Conservation (phyloP, 306 rosid genomes). For the Rosa chinensis region DNA sequence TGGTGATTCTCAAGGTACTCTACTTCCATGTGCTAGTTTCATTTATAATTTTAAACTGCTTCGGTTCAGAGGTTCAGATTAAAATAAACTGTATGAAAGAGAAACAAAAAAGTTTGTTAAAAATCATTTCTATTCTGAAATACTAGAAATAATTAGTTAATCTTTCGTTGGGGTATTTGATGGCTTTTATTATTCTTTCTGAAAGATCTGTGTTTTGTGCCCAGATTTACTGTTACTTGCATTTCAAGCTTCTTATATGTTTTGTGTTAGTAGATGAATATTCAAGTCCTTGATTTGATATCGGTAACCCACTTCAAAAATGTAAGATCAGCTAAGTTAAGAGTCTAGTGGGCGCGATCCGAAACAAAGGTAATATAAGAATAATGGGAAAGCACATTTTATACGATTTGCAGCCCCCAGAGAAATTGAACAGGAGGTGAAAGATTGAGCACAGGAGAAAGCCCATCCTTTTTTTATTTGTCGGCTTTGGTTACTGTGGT, state of each 20-base stretch:
- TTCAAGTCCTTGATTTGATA: neutral
- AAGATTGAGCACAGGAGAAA: neutral
- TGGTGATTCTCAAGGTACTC: conserved; percentile 71
- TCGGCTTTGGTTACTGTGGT: neutral
- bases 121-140: neutral
- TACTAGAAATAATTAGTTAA: neutral
- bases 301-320: neutral
- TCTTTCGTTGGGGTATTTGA: neutral
- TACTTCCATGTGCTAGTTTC: conserved; percentile 7
- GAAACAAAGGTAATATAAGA: neutral
- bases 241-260: neutral
- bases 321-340: neutral
- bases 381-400: neutral
- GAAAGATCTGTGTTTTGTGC: neutral
- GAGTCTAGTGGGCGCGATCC: neutral
- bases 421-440: neutral
- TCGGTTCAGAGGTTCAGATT: neutral
- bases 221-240: neutral
- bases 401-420: neutral
- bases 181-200: neutral
- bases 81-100: neutral
- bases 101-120: neutral
- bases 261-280: neutral
- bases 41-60: neutral
- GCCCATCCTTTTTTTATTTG: neutral